Percentiles rank a stretch among this genome's conserved stretches.
Conservation (phyloP, 805 yeast genomes). For the Ogataea nitratoaversa region DNA sequence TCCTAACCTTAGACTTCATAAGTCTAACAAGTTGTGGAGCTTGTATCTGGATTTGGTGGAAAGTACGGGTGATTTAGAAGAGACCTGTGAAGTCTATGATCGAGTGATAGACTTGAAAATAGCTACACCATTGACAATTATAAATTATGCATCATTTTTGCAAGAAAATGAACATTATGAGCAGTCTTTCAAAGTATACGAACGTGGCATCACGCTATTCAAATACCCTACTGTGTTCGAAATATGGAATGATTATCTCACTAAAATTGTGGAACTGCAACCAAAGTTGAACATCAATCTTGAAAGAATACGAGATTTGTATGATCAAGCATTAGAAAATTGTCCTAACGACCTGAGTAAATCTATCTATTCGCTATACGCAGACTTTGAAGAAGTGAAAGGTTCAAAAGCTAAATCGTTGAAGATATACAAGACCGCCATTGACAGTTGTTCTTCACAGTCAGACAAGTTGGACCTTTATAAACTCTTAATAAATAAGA, state of each 20-base stretch:
- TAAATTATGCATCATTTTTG: slow-evolving; percentile 62
- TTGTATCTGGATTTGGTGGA: slow-evolving; percentile 69
- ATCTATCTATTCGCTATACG: slow-evolving; percentile 50
- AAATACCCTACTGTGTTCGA: slow-evolving; percentile 58
- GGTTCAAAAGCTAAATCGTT: slow-evolving; percentile 52
- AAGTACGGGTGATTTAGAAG: slow-evolving; percentile 41
- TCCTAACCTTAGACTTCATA: slow-evolving; percentile 57
- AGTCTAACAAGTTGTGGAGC: slow-evolving; percentile 65
- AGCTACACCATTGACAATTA: slow-evolving; percentile 62
- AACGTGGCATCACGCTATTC: slow-evolving; percentile 61
- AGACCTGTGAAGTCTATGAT: slow-evolving; percentile 45
- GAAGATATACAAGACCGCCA: slow-evolving; percentile 41
- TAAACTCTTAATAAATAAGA: slow-evolving; percentile 39
- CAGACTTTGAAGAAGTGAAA: slow-evolving; percentile 53
- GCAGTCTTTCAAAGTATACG: slow-evolving; percentile 57
- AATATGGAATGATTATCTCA: slow-evolving; percentile 67
- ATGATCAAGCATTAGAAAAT: slow-evolving; percentile 58
- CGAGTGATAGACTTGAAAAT: slow-evolving; percentile 51
- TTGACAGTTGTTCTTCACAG: slow-evolving; percentile 27
- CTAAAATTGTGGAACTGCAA: slow-evolving; percentile 38
- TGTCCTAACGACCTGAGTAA: slow-evolving; percentile 48
- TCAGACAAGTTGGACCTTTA: slow-evolving; percentile 37
- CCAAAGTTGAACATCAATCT: slow-evolving; percentile 31
- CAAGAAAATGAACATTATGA: slow-evolving; percentile 44
- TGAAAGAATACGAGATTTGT: slow-evolving; percentile 66